phyloP scores from a whole-genome alignment of 768 basidiomycete genomes.

The Psilocybe azurescens region DNA sequence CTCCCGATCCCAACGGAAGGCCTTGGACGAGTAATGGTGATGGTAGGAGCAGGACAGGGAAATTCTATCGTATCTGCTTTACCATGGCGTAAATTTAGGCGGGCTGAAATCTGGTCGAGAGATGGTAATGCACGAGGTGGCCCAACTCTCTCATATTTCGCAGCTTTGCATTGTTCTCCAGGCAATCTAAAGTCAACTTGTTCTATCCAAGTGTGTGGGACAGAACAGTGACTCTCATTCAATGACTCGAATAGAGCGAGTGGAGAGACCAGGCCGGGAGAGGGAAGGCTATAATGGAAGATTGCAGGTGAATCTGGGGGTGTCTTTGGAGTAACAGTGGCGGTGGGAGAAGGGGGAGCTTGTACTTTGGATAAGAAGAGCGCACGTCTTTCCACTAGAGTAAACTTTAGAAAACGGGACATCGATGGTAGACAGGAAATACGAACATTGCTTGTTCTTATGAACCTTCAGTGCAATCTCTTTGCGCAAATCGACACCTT shows the following conservation, averaged over 20 bases:
- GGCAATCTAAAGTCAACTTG: constrained; percentile 65
- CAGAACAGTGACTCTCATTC: constrained; percentile 35
- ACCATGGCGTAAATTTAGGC: constrained; percentile 46
- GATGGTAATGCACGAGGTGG: constrained; percentile 52
- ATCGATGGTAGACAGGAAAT: not conserved
- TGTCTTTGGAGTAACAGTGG: constrained; percentile 62
- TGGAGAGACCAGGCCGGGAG: constrained; percentile 69
- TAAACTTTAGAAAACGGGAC: constrained; percentile 5
- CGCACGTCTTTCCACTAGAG: constrained; percentile 74
- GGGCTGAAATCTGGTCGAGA: constrained; percentile 78
- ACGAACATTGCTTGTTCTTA: constrained; percentile 75
- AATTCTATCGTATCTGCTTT: constrained; percentile 32
- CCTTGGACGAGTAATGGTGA: constrained; percentile 24
- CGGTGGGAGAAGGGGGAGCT: constrained; percentile 67
- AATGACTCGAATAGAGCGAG: constrained; percentile 61
- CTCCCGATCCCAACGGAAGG: constrained; percentile 42
- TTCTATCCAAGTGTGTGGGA: constrained; percentile 62
- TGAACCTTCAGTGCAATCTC: constrained; percentile 77
- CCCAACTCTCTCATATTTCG: constrained; percentile 20
- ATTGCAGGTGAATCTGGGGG: constrained; percentile 74
- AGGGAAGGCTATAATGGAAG: constrained; percentile 72
- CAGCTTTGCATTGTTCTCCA: constrained; percentile 26
- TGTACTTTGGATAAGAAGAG: constrained; percentile 76
- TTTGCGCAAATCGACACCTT: constrained; percentile 65
- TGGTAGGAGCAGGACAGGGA: constrained; percentile 29